Evolutionary conservation across 345 rosid species (phyloP).

Genomic region (Clarkia xantiana): DNA sequence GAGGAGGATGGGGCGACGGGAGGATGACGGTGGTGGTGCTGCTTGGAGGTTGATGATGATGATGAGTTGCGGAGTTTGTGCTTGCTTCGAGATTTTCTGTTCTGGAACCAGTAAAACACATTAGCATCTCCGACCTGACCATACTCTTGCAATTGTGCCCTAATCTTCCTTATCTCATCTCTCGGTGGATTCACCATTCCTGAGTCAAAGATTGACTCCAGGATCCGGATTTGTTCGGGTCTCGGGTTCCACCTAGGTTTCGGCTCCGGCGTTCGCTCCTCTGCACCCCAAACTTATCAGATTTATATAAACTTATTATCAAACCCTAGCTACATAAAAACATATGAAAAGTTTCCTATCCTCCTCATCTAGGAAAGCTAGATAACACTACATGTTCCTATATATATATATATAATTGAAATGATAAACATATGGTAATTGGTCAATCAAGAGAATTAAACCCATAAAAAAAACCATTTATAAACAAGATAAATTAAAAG

Average conservation of each 20-base stretch:
- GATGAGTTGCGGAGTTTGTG: slow-evolving; percentile 65
- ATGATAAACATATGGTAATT: no score
- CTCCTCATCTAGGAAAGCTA: no score
- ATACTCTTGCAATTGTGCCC: slow-evolving; percentile 80
- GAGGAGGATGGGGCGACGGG: slow-evolving; percentile 18
- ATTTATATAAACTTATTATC: no score
- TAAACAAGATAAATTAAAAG: neutral
- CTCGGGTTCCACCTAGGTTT: slow-evolving; percentile 99
- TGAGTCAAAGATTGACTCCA: slow-evolving; percentile 92
- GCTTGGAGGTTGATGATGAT: no score
- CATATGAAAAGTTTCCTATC: no score
- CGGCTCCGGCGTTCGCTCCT: slow-evolving; percentile 90
- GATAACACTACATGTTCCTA: no score
- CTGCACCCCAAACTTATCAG: slow-evolving; percentile 39
- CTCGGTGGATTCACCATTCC: slow-evolving; percentile 99
- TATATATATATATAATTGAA: no score
- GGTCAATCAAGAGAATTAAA: no score
- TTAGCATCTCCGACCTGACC: slow-evolving; percentile 99
- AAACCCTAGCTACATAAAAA: neutral
- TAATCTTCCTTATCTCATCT: slow-evolving; percentile 84
- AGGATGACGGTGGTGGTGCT: slow-evolving; percentile 15
- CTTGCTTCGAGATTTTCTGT: slow-evolving; percentile 93
- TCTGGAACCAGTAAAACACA: slow-evolving; percentile 98
- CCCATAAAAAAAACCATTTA: neutral
- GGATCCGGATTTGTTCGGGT: slow-evolving; percentile 91